Evolutionary conservation across 306 rosid genomes (phyloP).

Genomic region (Lathyrus sativus): DNA sequence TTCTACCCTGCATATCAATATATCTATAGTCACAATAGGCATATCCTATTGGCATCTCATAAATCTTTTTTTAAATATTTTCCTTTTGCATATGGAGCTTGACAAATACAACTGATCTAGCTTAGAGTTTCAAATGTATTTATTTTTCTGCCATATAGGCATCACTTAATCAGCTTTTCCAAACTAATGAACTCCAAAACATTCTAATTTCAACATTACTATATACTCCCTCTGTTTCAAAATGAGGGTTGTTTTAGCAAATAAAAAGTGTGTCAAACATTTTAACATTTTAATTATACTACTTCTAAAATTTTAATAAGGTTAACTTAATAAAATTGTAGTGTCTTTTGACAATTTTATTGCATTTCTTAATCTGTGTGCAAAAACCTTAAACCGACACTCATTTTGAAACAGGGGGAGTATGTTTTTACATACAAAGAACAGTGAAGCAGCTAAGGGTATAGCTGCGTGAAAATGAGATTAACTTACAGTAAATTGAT

Average conservation of each 20-base stretch:
- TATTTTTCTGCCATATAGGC: conserved; percentile 6
- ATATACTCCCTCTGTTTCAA: not conserved
- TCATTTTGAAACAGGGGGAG: too few species aligned
- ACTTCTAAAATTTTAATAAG: too few species aligned
- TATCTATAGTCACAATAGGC: not conserved
- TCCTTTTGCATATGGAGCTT: not conserved
- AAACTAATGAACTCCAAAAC: conserved; percentile 11
- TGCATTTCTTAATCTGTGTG: too few species aligned
- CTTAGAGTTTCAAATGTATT: conserved; percentile 23
- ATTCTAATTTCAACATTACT: not conserved
- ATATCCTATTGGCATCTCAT: not conserved
- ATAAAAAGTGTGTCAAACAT: too few species aligned
- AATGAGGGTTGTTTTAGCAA: too few species aligned
- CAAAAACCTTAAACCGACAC: too few species aligned
- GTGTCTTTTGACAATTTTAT: too few species aligned
- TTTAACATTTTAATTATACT: too few species aligned
- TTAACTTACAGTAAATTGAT: conserved; percentile 70
- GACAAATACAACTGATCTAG: conserved; percentile 1
- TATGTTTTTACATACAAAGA: conserved; percentile 16
- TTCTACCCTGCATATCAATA: not conserved
- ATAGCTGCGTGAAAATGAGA: conserved; percentile 30
- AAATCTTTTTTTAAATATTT: not conserved
- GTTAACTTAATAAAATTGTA: too few species aligned
- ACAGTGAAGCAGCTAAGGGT: not conserved
- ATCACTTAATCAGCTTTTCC: conserved; percentile 7